Conservation (phyloP, 768 basidiomycete species). For the button mushroom (Agaricus bisporus) region DNA sequence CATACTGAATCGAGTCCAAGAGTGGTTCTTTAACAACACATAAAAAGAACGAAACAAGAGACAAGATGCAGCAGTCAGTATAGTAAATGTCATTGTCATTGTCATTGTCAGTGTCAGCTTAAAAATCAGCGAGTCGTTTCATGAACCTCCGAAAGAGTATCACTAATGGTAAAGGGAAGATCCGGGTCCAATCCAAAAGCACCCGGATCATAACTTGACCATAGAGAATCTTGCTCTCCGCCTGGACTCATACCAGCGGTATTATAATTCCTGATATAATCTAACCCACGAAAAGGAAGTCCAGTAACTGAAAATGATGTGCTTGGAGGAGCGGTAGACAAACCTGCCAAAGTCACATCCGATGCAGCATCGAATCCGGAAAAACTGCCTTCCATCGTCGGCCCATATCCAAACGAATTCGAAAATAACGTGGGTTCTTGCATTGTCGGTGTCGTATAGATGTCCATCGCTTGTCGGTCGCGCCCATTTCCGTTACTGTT, state of each 20-base stretch:
- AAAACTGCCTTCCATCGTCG: slow-evolving; percentile 35
- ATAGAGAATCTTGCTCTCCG: slow-evolving; percentile 44
- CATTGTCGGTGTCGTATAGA: slow-evolving; percentile 32
- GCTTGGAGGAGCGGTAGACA: slow-evolving; percentile 54
- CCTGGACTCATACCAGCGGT: slow-evolving; percentile 33
- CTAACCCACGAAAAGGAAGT: slow-evolving; percentile 79
- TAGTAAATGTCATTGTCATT: background rate
- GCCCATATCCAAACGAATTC: slow-evolving; percentile 36
- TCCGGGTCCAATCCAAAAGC: slow-evolving; percentile 77
- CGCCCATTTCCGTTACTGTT: slow-evolving; percentile 31
- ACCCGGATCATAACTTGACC: slow-evolving; percentile 65
- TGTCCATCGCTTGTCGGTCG: slow-evolving; percentile 25
- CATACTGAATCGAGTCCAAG: slow-evolving; percentile 4
- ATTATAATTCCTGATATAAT: slow-evolving; percentile 77
- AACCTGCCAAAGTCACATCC: slow-evolving; percentile 34
- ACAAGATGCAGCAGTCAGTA: slow-evolving; percentile 7
- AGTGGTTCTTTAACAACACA: background rate
- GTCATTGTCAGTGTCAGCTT: slow-evolving; percentile 2
- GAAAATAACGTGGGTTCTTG: slow-evolving; percentile 40
- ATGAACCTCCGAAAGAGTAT: slow-evolving; percentile 31
- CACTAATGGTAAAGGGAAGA: slow-evolving; percentile 59
- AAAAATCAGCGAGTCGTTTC: slow-evolving; percentile 23
- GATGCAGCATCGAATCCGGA: slow-evolving; percentile 31
- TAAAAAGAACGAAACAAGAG: slow-evolving; percentile 1
- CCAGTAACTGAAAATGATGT: slow-evolving; percentile 66